Percentiles rank a stretch among this genome's conserved stretches.
These are phyloP conservation scores for Plectosphaerella cucumerina DNA, from an alignment of 2,329 filamentous ascomycete genomes.

Conservation along the genomic window DNA sequence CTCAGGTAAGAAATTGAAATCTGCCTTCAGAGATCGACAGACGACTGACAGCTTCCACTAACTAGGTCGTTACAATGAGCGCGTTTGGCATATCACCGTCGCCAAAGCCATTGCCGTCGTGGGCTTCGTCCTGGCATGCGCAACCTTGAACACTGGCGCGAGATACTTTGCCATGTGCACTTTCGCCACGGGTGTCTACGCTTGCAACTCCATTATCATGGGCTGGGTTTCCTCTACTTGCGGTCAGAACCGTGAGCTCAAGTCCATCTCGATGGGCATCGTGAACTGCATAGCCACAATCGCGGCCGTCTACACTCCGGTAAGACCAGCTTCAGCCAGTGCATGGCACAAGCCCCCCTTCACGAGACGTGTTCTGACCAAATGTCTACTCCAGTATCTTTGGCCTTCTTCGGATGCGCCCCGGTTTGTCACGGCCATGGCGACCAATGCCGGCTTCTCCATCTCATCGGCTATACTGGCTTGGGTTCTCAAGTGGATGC, in stretches of 20 bases:
- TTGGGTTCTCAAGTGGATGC: constrained; percentile 12
- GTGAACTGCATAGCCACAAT: constrained; percentile 17
- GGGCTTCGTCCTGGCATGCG: constrained; percentile 29
- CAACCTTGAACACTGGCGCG: constrained; percentile 22
- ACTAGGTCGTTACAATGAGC: constrained; percentile 35
- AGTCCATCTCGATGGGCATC: constrained; percentile 32
- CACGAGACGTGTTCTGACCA: not conserved
- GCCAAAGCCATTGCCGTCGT: constrained; percentile 32
- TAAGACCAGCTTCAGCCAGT: not conserved
- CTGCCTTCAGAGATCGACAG: constrained; percentile 22
- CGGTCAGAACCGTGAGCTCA: constrained; percentile 38
- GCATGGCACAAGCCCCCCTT: too few species aligned
- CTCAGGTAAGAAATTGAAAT: constrained; percentile 34
- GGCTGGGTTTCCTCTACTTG: constrained; percentile 36
- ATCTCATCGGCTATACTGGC: constrained; percentile 8
- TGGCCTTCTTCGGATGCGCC: constrained; percentile 9
- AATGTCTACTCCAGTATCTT: not conserved
- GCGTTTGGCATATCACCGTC: constrained; percentile 33
- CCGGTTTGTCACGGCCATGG: constrained; percentile 21
- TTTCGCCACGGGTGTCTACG: constrained; percentile 27
- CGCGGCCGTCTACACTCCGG: constrained; percentile 10
- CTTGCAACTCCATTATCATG: constrained; percentile 36
- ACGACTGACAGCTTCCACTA: constrained; percentile 34
- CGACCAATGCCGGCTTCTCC: constrained; percentile 15
- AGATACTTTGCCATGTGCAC: constrained; percentile 28